These are phyloP conservation scores for Parasarocladium wereldwijsianum DNA, from an alignment of 2,329 filamentous ascomycete genomes.

Conservation along the genomic window DNA sequence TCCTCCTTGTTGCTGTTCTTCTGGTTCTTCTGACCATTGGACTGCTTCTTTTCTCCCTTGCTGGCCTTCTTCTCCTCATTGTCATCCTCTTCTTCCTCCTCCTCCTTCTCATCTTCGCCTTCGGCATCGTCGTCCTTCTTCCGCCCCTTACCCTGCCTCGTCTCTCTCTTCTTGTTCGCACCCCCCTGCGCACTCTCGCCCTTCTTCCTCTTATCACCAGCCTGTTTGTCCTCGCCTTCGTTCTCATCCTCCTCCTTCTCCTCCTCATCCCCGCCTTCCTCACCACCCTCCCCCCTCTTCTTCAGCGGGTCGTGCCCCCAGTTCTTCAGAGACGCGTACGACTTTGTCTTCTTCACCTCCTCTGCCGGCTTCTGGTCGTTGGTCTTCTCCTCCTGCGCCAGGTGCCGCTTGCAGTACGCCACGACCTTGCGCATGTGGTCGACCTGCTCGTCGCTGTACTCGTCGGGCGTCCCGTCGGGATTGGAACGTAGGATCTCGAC, in stretches of 20 bases:
- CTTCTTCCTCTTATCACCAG: conserved; percentile 15
- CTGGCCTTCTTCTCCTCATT: conserved; percentile 4
- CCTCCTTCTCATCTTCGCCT: conserved; percentile 9
- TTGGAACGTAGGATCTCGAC: conserved; percentile 48
- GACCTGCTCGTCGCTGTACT: conserved; percentile 40
- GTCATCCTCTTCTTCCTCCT: conserved; percentile 6
- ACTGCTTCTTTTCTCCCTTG: conserved; percentile 4
- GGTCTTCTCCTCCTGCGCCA: conserved; percentile 46
- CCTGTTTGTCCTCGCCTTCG: conserved; percentile 5
- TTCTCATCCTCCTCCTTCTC: conserved; percentile 2
- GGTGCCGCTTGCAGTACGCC: conserved; percentile 49
- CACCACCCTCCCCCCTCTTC: conserved; percentile 11
- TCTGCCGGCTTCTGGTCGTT: conserved; percentile 35
- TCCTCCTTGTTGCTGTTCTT: conserved; percentile 6
- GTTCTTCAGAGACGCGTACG: conserved; percentile 46
- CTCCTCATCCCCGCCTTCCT: conserved; percentile 7
- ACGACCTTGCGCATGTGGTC: conserved; percentile 49
- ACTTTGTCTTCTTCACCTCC: conserved; percentile 32
- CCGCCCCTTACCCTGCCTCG: conserved; percentile 10
- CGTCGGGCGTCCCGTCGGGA: conserved; percentile 36
- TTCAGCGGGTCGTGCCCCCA: conserved; percentile 43
- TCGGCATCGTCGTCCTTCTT: conserved; percentile 11
- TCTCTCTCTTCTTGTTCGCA: conserved; percentile 18
- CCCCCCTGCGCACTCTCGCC: conserved; percentile 10
- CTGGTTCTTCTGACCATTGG: conserved; percentile 7